Conservation (phyloP, 352 stramenopile species). For the Elongisporangium undulatum region DNA sequence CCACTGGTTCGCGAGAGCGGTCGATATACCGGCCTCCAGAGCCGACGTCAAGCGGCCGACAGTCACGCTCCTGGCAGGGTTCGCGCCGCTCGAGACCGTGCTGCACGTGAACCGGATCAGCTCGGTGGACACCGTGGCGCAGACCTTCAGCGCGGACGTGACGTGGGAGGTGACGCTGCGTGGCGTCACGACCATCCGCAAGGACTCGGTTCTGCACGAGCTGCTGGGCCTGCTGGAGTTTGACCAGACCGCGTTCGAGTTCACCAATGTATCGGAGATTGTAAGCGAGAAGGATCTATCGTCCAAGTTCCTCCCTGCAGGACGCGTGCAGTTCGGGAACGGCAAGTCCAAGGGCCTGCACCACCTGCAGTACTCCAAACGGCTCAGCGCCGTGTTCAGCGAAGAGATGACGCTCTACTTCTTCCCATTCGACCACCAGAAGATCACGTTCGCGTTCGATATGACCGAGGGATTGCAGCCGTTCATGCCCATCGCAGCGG, state of each 20-base stretch:
- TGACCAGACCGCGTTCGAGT: conserved; percentile 35
- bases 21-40: conserved; percentile 2
- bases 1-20: conserved; percentile 33
- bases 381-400: conserved; percentile 37
- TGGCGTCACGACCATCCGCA: conserved; percentile 30
- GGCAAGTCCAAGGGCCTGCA: conserved; percentile 18
- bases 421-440: conserved; percentile 63
- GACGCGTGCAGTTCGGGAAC: conserved; percentile 20
- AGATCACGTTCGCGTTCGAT: conserved; percentile 44
- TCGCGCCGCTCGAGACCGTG: conserved; percentile 26
- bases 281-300: conserved; percentile 27
- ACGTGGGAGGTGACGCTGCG: conserved; percentile 39
- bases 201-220: conserved; percentile 34
- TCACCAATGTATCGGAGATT: conserved; percentile 34
- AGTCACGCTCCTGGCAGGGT: conserved; percentile 26
- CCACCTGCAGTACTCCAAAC: conserved; percentile 35
- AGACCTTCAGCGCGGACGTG: conserved; percentile 44
- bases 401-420: conserved; percentile 53
- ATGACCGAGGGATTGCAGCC: conserved; percentile 26
- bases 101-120: conserved; percentile 35
- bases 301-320: conserved; percentile 21
- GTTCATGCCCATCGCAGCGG: conserved; percentile 25
- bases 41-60: conserved; percentile 14
- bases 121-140: conserved; percentile 33
- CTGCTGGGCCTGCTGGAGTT: conserved; percentile 37